Evolutionary conservation across 495 filamentous ascomycete genomes (phyloP).

Genomic region (Penicillium bialowiezense): DNA sequence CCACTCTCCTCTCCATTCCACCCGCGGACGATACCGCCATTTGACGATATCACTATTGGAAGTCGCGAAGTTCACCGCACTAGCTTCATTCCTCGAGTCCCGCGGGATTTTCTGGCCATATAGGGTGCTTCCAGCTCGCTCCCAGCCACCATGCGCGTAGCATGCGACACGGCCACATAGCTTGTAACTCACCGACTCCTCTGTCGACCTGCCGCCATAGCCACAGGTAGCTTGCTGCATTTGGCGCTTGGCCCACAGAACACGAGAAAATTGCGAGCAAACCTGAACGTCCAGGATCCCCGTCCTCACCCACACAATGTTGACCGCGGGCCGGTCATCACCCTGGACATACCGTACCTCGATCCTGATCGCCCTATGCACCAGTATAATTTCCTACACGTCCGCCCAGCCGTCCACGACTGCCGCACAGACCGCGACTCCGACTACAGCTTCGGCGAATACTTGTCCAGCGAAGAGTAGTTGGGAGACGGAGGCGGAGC

Average conservation of each 20-base stretch:
- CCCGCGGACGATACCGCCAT: constrained; percentile 10
- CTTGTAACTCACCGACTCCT: constrained; percentile 2
- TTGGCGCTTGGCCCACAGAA: constrained; percentile 1
- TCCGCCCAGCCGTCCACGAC: constrained; percentile 8
- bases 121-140: neutral
- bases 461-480: constrained; percentile 13
- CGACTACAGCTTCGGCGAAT: neutral
- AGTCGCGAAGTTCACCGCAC: neutral
- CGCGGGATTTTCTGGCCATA: too few species aligned
- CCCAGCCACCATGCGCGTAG: constrained; percentile 17
- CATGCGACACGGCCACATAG: constrained; percentile 1
- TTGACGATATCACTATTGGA: neutral
- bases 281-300: neutral
- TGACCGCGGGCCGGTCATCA: constrained; percentile 13
- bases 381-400: constrained; percentile 3
- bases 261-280: constrained; percentile 5
- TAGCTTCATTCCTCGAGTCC: too few species aligned
- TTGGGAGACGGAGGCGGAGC: constrained; percentile 19
- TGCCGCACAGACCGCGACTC: neutral
- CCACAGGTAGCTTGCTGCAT: neutral
- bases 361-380: constrained; percentile 8
- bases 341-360: constrained; percentile 5
- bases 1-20: constrained; percentile 15
- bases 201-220: neutral
- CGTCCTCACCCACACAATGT: constrained; percentile 11